Percentiles rank a stretch among this genome's conserved stretches.
Conservation (phyloP, 2,329 filamentous ascomycete genomes). For the Amphichorda felina region DNA sequence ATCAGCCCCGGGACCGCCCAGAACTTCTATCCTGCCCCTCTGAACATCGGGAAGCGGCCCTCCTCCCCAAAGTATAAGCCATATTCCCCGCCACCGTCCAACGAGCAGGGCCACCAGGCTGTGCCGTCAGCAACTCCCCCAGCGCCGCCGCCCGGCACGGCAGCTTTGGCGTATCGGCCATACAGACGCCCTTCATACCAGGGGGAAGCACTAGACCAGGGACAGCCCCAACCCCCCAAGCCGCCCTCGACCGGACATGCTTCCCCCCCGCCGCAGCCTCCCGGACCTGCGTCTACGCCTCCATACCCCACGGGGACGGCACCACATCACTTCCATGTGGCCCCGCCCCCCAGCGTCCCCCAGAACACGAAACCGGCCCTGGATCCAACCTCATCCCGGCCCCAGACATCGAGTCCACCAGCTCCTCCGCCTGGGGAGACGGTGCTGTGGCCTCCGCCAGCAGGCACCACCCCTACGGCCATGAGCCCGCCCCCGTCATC, state of each 20-base stretch:
- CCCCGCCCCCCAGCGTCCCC: too few species aligned
- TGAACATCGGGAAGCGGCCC: too few species aligned
- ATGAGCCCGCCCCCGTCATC: not conserved
- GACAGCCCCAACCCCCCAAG: not conserved
- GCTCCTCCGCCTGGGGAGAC: not conserved
- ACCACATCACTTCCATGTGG: constrained; percentile 13
- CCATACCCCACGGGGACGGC: constrained; percentile 7
- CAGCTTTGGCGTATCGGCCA: constrained; percentile 11
- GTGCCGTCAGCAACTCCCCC: not conserved
- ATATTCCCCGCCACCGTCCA: constrained; percentile 5
- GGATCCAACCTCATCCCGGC: not conserved
- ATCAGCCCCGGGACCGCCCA: too few species aligned
- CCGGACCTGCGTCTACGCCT: constrained; percentile 2
- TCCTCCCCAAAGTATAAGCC: constrained; percentile 64
- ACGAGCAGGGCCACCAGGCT: not conserved
- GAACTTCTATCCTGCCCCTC: too few species aligned
- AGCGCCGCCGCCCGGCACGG: not conserved
- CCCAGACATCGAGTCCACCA: not conserved
- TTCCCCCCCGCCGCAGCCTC: constrained; percentile 3
- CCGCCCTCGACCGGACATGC: constrained; percentile 2
- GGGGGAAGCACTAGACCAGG: not conserved
- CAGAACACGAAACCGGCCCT: not conserved
- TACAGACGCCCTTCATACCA: constrained; percentile 12
- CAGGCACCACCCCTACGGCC: not conserved
- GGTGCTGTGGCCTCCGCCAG: constrained; percentile 1